A percentile compares a stretch with the other conserved stretches of the same genome.
Conservation (phyloP, 106 monocot species). For the Xerophyta viscosa region DNA sequence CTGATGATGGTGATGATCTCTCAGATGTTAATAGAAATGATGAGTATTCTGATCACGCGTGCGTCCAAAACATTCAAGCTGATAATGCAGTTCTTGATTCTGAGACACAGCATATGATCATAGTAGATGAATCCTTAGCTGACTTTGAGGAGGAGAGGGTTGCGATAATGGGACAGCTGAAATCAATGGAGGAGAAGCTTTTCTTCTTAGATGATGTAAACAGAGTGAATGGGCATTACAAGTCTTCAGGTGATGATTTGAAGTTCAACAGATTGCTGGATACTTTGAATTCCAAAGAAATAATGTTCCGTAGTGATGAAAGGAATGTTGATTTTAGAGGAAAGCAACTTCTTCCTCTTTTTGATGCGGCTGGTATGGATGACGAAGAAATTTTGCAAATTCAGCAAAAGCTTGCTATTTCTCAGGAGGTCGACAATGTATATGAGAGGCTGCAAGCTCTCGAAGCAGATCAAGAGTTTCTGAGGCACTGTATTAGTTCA, state of each 20-base stretch:
- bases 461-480: slow-evolving; percentile 70
- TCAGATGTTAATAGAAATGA: slow-evolving; percentile 32
- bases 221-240: slow-evolving; percentile 19
- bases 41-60: slow-evolving; percentile 16
- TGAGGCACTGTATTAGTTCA: slow-evolving; percentile 61
- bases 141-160: slow-evolving; percentile 83
- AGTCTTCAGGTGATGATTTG: slow-evolving; percentile 9
- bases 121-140: slow-evolving; percentile 49
- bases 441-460: slow-evolving; percentile 87
- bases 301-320: slow-evolving; percentile 18
- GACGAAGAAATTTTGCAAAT: slow-evolving; percentile 19
- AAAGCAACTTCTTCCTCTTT: slow-evolving; percentile 69
- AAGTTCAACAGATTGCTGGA: slow-evolving; percentile 24
- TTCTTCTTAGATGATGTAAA: slow-evolving; percentile 42
- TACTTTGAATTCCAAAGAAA: slow-evolving; percentile 11
- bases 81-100: slow-evolving; percentile 19
- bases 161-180: slow-evolving; percentile 65
- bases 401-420: slow-evolving; percentile 34
- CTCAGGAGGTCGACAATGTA: slow-evolving; percentile 58
- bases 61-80: slow-evolving; percentile 20
- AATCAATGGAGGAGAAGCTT: slow-evolving; percentile 54
- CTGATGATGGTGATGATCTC: slow-evolving; percentile 49
- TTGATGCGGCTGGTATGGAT: slow-evolving; percentile 45
- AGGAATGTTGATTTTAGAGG: slow-evolving; percentile 21
- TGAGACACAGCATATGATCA: slow-evolving; percentile 21